phyloP scores from a whole-genome alignment of 345 rosid species.

The Ailanthus altissimus region DNA sequence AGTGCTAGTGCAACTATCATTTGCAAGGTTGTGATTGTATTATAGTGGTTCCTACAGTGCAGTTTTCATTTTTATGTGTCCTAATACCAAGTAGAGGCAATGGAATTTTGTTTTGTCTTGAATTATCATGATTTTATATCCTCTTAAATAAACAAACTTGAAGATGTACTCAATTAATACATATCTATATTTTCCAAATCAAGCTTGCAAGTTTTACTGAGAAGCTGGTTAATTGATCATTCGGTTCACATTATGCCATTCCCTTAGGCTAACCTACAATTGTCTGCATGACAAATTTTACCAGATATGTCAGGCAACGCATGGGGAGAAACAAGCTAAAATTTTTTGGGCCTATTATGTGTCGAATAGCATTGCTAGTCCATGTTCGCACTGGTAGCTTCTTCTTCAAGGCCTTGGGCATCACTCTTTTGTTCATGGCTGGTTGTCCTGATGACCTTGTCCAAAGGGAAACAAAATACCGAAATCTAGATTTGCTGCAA shows the following conservation, averaged over 20 bases:
- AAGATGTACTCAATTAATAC: not conserved
- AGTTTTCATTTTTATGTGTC: not conserved
- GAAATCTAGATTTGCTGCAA: constrained; percentile 49
- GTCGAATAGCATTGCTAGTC: constrained; percentile 52
- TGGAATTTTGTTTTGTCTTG: not conserved
- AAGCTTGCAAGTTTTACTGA: too few relatives aligned
- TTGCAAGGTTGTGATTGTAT: not conserved
- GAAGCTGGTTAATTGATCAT: not conserved
- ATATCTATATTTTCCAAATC: not conserved
- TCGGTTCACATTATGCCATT: not conserved
- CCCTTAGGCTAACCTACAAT: constrained; percentile 8
- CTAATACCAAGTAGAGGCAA: not conserved
- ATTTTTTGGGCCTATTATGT: constrained; percentile 56
- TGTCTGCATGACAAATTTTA: constrained; percentile 1
- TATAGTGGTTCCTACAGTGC: not conserved
- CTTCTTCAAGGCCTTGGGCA: constrained; percentile 68
- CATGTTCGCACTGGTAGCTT: constrained; percentile 56
- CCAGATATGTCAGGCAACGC: constrained; percentile 62
- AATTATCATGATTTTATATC: not conserved
- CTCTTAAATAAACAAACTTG: not conserved
- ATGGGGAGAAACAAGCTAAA: constrained; percentile 70
- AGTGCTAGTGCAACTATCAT: constrained; percentile 3
- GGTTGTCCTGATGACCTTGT: constrained; percentile 55
- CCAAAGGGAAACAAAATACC: constrained; percentile 54
- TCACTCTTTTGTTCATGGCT: constrained; percentile 63